Conservation (phyloP, 441 rosid species). For the Macaranga tanarius region DNA sequence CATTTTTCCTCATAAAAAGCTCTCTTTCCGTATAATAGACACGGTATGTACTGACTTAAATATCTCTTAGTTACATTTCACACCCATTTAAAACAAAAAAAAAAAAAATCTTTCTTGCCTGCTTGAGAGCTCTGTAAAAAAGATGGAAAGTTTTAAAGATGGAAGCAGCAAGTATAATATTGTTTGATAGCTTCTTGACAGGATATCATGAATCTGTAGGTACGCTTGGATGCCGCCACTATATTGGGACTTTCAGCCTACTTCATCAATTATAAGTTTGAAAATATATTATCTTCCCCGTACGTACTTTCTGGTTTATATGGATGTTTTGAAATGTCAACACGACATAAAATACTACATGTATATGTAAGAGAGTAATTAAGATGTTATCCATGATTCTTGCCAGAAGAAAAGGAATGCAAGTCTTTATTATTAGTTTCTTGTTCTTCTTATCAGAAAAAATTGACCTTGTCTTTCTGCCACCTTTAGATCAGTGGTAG, state of each 20-base stretch:
- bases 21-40: slow-evolving; percentile 94
- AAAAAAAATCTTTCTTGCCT: neutral
- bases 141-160: slow-evolving; percentile 10
- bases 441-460: neutral
- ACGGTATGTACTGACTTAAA: slow-evolving; percentile 57
- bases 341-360: neutral
- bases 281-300: slow-evolving; percentile 84
- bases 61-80: neutral
- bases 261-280: slow-evolving; percentile 90
- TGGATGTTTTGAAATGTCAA: neutral
- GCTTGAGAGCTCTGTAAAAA: slow-evolving; percentile 1
- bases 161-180: neutral
- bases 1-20: slow-evolving; percentile 91
- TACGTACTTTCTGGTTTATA: slow-evolving; percentile 35
- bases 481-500: slow-evolving; percentile 4
- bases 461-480: neutral
- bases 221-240: slow-evolving; percentile 81
- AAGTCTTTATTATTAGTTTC: neutral
- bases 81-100: too few relatives aligned
- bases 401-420: slow-evolving; percentile 1
- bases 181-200: slow-evolving; percentile 21
- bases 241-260: slow-evolving; percentile 89
- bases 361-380: neutral
- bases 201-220: slow-evolving; percentile 48
- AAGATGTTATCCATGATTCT: slow-evolving; percentile 3